Conservation (phyloP, 352 stramenopile species). For the Hyaloperonospora arabidopsidis region DNA sequence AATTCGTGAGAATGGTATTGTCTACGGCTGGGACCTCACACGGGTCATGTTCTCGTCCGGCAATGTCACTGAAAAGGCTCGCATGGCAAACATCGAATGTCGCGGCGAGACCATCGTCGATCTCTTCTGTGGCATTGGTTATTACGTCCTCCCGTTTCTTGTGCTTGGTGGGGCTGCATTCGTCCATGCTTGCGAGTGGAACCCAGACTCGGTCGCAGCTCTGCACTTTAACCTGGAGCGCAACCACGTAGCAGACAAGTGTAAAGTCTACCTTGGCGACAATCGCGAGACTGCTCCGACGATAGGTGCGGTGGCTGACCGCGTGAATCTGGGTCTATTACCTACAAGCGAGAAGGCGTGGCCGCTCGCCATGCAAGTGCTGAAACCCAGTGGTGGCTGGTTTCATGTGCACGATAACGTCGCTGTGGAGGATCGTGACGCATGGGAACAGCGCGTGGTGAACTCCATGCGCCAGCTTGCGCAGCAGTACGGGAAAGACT, state of each 20-base stretch:
- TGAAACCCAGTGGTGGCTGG: slow-evolving; percentile 87
- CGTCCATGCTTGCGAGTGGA: slow-evolving; percentile 94
- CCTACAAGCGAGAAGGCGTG: slow-evolving; percentile 92
- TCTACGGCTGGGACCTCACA: slow-evolving; percentile 92
- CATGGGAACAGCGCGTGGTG: slow-evolving; percentile 67
- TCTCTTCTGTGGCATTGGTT: slow-evolving; percentile 96
- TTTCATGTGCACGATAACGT: slow-evolving; percentile 96
- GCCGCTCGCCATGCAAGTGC: slow-evolving; percentile 84
- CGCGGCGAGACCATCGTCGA: slow-evolving; percentile 89
- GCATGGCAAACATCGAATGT: slow-evolving; percentile 86
- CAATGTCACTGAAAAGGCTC: slow-evolving; percentile 95
- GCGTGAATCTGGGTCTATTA: slow-evolving; percentile 92
- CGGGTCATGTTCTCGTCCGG: slow-evolving; percentile 96
- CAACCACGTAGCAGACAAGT: slow-evolving; percentile 85
- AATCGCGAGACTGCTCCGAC: slow-evolving; percentile 73
- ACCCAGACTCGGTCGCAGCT: slow-evolving; percentile 87
- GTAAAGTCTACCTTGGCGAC: slow-evolving; percentile 83
- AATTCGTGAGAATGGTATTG: slow-evolving; percentile 90
- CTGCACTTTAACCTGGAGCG: slow-evolving; percentile 87
- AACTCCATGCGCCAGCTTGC: slow-evolving; percentile 44
- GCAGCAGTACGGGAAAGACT: slow-evolving; percentile 39
- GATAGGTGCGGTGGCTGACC: slow-evolving; percentile 80
- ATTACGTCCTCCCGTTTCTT: slow-evolving; percentile 94
- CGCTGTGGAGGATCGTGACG: slow-evolving; percentile 64
- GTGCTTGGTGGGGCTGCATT: slow-evolving; percentile 84